A percentile compares a stretch with the other conserved stretches of the same genome.
Conservation (phyloP, 768 basidiomycete species). For the Suillus cothurnatus region DNA sequence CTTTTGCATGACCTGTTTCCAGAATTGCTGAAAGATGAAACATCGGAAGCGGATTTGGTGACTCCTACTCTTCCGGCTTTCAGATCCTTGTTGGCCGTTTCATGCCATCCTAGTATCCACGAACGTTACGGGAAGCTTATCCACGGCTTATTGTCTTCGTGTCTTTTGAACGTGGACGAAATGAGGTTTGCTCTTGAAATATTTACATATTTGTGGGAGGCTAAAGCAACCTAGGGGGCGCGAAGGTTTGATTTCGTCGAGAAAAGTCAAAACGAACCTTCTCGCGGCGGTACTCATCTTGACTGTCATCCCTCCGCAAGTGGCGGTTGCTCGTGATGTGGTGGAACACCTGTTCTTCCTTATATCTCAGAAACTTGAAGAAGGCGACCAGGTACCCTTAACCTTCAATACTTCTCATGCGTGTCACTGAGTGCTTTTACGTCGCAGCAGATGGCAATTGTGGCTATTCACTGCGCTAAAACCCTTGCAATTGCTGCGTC, state of each 20-base stretch:
- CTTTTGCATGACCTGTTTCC: slow-evolving; percentile 16
- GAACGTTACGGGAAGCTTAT: slow-evolving; percentile 62
- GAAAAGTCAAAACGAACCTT: slow-evolving; percentile 91
- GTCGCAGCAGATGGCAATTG: slow-evolving; percentile 74
- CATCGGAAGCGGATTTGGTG: slow-evolving; percentile 74
- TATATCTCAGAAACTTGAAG: slow-evolving; percentile 78
- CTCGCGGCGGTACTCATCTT: slow-evolving; percentile 84
- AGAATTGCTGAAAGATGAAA: slow-evolving; percentile 89
- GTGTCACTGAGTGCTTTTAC: slow-evolving; percentile 4
- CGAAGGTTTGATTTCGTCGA: slow-evolving; percentile 68
- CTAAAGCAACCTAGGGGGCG: slow-evolving; percentile 60
- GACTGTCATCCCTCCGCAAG: slow-evolving; percentile 69
- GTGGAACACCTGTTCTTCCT: slow-evolving; percentile 86
- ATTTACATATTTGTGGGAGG: background rate
- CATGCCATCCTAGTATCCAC: slow-evolving; percentile 40
- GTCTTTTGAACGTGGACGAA: slow-evolving; percentile 84
- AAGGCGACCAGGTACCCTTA: slow-evolving; percentile 59
- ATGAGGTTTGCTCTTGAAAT: slow-evolving; percentile 67
- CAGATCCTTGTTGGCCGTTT: slow-evolving; percentile 68
- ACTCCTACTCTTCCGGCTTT: slow-evolving; percentile 80
- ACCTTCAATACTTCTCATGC: slow-evolving; percentile 15
- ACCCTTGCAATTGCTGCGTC: slow-evolving; percentile 78
- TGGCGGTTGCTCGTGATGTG: slow-evolving; percentile 69
- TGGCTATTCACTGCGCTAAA: slow-evolving; percentile 88
- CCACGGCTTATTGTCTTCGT: slow-evolving; percentile 84